phyloP scores from a whole-genome alignment of 2,329 filamentous ascomycete species.

The Pezicula rhizophila region DNA sequence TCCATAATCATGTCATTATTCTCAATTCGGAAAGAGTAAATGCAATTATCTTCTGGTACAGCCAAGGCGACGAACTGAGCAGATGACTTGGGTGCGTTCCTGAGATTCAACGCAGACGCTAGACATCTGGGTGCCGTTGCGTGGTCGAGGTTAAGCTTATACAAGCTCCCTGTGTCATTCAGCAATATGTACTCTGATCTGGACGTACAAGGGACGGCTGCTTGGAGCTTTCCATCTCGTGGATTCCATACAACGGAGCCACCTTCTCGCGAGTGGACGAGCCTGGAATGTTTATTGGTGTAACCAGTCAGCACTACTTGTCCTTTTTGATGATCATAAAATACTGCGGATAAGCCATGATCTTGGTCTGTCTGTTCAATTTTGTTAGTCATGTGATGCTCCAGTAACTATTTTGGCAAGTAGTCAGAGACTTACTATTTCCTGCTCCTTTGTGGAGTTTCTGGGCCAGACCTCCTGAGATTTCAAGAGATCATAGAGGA shows the following conservation, averaged over 20 bases:
- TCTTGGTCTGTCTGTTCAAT: not conserved
- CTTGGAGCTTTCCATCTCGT: not conserved
- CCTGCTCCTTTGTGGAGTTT: not conserved
- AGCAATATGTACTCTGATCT: not conserved
- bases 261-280: not conserved
- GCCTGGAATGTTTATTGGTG: not conserved
- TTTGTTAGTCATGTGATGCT: not conserved
- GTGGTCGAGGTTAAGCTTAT: not conserved
- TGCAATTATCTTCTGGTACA: not conserved
- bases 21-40: not conserved
- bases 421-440: not conserved
- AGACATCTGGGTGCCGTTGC: not conserved
- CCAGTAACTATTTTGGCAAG: not conserved
- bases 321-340: not conserved
- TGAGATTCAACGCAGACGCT: not conserved
- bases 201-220: not conserved
- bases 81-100: not conserved
- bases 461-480: not conserved
- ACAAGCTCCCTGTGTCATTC: not conserved
- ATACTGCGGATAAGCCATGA: not conserved
- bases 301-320: not conserved
- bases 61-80: not conserved
- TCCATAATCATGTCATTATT: not conserved
- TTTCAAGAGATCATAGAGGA: not conserved
- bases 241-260: not conserved